Conservation (phyloP, 2,329 filamentous ascomycete species). For the Scleromitrula shiraiana region DNA sequence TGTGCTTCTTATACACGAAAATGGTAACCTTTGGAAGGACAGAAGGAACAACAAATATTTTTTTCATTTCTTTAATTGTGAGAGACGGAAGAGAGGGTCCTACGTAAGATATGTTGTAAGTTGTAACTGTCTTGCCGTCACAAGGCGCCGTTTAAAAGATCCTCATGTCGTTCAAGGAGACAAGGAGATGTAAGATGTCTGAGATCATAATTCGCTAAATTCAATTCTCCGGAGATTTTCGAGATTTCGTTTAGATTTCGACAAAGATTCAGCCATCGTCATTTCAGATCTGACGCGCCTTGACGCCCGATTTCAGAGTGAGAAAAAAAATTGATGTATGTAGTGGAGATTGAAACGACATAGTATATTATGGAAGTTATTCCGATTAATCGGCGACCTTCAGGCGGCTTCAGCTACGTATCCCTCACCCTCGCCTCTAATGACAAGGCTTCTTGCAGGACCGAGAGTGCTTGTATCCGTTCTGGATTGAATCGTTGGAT, state of each 20-base stretch:
- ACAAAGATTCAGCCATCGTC: no score
- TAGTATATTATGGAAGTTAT: no score
- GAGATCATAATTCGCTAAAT: background rate
- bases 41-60: slow-evolving; percentile 6
- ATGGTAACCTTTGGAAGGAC: slow-evolving; percentile 5
- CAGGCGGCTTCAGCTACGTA: slow-evolving; percentile 2
- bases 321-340: no score
- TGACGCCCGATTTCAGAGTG: background rate
- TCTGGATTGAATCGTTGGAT: slow-evolving; percentile 4
- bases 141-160: background rate
- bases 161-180: background rate
- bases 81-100: background rate
- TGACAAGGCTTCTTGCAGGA: slow-evolving; percentile 5
- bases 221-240: slow-evolving; percentile 1
- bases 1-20: slow-evolving; percentile 1
- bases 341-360: no score
- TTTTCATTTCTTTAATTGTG: background rate
- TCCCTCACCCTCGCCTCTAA: background rate
- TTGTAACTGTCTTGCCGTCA: background rate
- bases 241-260: no score
- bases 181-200: background rate
- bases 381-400: background rate
- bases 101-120: slow-evolving; percentile 1
- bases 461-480: slow-evolving; percentile 4
- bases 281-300: background rate